Evolutionary conservation across 2,329 filamentous ascomycete species (phyloP).

Genomic region (Coniella lustricola): DNA sequence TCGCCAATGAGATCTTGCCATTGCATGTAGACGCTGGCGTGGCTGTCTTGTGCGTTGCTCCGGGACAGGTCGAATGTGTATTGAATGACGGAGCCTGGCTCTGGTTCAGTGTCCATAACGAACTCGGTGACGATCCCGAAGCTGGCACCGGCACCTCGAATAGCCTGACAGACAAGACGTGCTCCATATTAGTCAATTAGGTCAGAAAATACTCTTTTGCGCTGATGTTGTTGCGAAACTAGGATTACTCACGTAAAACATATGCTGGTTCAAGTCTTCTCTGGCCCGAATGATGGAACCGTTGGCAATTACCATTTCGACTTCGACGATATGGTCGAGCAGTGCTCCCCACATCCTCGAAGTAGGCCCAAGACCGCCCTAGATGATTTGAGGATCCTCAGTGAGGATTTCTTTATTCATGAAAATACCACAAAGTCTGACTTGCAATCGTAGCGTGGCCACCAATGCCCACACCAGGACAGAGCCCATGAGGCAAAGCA

Average conservation of each 20-base stretch:
- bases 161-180: conserved; percentile 27
- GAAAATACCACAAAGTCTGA: too few species aligned
- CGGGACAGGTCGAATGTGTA: conserved; percentile 51
- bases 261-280: conserved; percentile 39
- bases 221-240: neutral
- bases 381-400: too few species aligned
- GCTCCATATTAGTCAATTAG: neutral
- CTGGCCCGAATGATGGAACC: conserved; percentile 43
- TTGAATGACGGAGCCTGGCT: conserved; percentile 48
- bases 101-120: conserved; percentile 47
- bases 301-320: conserved; percentile 50
- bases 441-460: conserved; percentile 50
- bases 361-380: conserved; percentile 52
- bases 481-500: conserved; percentile 54
- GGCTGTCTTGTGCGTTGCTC: conserved; percentile 35
- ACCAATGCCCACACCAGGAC: conserved; percentile 51
- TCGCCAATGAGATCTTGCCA: conserved; percentile 54
- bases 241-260: conserved; percentile 41
- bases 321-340: conserved; percentile 48
- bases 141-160: conserved; percentile 49
- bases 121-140: conserved; percentile 54
- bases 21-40: conserved; percentile 42
- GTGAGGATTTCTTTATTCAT: too few species aligned
- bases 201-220: too few species aligned
- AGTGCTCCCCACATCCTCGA: conserved; percentile 53